Evolutionary conservation across 2,329 filamentous ascomycete species (phyloP).

Genomic region (Fusarium equiseti): DNA sequence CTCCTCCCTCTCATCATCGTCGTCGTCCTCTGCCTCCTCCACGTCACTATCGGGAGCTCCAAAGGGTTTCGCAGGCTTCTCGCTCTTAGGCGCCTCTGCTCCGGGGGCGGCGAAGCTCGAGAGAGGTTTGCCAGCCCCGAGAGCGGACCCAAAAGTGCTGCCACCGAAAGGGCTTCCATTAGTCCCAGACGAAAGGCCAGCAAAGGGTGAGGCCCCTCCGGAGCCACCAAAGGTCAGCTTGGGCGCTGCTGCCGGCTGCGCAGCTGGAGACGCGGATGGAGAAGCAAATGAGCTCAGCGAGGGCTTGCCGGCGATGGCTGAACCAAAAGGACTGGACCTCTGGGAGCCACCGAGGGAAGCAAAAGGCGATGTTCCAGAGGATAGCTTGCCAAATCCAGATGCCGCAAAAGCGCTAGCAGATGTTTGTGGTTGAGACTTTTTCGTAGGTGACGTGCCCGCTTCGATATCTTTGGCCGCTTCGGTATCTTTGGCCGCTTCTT

Average conservation of each 20-base stretch:
- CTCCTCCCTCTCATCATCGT: slow-evolving; percentile 56
- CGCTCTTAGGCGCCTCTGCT: slow-evolving; percentile 60
- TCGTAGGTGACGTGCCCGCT: slow-evolving; percentile 40
- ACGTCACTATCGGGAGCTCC: slow-evolving; percentile 78
- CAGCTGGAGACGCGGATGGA: slow-evolving; percentile 39
- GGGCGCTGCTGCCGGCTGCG: slow-evolving; percentile 52
- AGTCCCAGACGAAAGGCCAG: slow-evolving; percentile 54
- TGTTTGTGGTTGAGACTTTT: slow-evolving; percentile 53
- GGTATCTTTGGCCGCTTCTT: slow-evolving; percentile 40
- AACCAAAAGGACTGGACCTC: slow-evolving; percentile 64
- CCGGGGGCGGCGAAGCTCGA: slow-evolving; percentile 78
- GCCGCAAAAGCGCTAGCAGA: slow-evolving; percentile 74
- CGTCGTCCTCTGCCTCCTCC: slow-evolving; percentile 61
- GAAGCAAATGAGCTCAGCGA: slow-evolving; percentile 52
- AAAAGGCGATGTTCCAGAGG: slow-evolving; percentile 74
- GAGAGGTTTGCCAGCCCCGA: slow-evolving; percentile 61
- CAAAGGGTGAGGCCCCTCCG: slow-evolving; percentile 61
- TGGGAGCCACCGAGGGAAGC: slow-evolving; percentile 64
- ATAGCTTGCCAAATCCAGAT: slow-evolving; percentile 76
- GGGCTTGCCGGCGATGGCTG: slow-evolving; percentile 52
- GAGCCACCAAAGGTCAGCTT: slow-evolving; percentile 64
- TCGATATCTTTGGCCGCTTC: slow-evolving; percentile 42
- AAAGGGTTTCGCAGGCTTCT: slow-evolving; percentile 78
- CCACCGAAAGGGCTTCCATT: slow-evolving; percentile 59
- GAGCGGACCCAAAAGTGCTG: slow-evolving; percentile 53